Base-by-base conservation (phyloP, 805 yeast species). In the Yamadazyma sp. region DNA sequence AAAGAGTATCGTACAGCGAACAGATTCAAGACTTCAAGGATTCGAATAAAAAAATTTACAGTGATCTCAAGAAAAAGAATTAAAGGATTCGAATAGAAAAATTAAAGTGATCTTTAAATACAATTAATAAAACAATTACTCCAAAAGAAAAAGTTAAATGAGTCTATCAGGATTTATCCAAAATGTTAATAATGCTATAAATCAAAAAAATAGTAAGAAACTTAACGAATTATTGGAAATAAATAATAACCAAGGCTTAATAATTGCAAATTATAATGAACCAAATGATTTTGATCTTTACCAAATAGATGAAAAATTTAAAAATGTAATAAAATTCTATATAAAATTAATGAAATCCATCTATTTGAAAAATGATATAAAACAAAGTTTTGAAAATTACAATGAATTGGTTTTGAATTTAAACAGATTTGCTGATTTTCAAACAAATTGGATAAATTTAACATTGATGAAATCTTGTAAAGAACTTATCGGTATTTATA, bases 371-470 rank as follows among this genome's bases (percentile, higher is more conserved):
- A 64, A 61, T 35, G 58, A 64, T 33, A 55, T 69, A 16, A 58
- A 55, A 19, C 34, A 41, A 39, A 48, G 69, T 27, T 68, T 58
- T 46, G 41, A 19, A 27, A 55, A 39, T 53, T 60, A 64, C 30
- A 61, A 68, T 34, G 69, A 63, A 11, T 53, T 78, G 52, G 58
- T 76, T 38, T 60, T 60, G 37, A 49, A 63, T 10, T 48, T 78
- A 42, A 75, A 75, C 35, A 53, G 83, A 30, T 73, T 70, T 24
- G 78, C 80, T 2, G 82, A 75, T 34, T 49, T 56, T 6, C 75
- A 76, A 47, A 58, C 70, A 3, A 67, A 62, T 35, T 79, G 84
- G 84, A 63, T 77, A 12, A 60, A 72, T 34, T 52, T 49, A 5
- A 63, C 75, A 3, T 50, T 76, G 35, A 64, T 69, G 40, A 54